Evolutionary conservation across 768 basidiomycete genomes (phyloP), one percentile per base, ranked within the genome.

Genomic region (Trametes villosa): DNA sequence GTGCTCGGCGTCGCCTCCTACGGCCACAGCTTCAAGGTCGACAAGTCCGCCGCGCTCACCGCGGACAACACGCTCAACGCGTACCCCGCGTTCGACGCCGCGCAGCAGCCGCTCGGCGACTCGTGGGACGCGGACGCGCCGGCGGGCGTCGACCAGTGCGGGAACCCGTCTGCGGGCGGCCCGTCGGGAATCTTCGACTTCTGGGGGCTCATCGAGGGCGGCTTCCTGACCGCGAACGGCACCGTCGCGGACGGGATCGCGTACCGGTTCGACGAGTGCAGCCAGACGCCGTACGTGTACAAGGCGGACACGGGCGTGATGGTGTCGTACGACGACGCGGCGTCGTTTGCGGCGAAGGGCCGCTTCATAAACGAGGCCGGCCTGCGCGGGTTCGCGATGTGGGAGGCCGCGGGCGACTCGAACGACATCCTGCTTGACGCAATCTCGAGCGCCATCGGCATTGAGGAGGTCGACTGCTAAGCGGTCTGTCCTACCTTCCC

Each of bases 1-100:
- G 83, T 94, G 24, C 85, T 98, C 11, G 96, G 94, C 52, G 86
- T 96, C 1, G 86, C 95, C 13, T 78, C 87, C 20, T 96, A 92
- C 73, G 92, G 92, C 2, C 93, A 92, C 74, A 84, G 88, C 46
- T 95, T 78, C 78, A 31, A 63, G 13, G 79, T 82, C 31, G 64
- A 79, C 26, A 54, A 71, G 6, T 54, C 24, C 34, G 68, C 63
- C 30, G 83, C 83, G 0, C 69, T 79, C 58, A 59, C 65, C 20
- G 56, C 67, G 13, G 72, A 53, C 44, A 75, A 67, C 17, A 63
- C 67, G 9, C 73, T 86, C 46, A 73, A 72, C 29, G 36, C 78
- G 22, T 88, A 81, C 69, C 86, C 87, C 18, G 45, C 72, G 2
- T 89, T 85, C 63, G 73, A 81, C 65, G 69, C 74, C 3, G 65